Percentiles rank a stretch among this genome's conserved stretches.
phyloP scores from a whole-genome alignment of 106 monocot species.

The Dendrobium huoshanense region DNA sequence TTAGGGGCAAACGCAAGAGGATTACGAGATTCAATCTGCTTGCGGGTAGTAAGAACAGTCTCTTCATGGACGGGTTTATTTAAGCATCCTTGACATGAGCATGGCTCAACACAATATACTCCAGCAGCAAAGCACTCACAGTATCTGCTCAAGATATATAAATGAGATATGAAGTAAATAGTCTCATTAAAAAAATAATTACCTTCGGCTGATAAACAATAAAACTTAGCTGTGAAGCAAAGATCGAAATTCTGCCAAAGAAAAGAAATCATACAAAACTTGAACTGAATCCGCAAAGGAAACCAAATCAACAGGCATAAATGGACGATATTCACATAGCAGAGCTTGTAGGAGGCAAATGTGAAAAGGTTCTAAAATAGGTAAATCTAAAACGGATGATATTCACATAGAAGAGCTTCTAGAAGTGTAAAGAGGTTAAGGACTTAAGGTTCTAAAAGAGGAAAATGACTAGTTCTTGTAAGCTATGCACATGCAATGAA shows the following conservation, averaged over 20 bases:
- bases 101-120: constrained; percentile 84
- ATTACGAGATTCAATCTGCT: constrained; percentile 95
- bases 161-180: background rate
- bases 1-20: constrained; percentile 99
- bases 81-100: constrained; percentile 86
- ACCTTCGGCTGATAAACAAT: background rate
- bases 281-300: background rate
- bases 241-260: background rate
- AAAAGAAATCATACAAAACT: background rate
- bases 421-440: background rate
- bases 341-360: background rate
- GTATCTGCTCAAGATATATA: constrained; percentile 42
- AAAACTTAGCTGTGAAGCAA: background rate
- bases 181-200: background rate
- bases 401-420: background rate
- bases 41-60: constrained; percentile 80
- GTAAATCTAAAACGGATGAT: background rate
- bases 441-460: background rate
- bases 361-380: background rate
- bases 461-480: background rate
- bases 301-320: background rate
- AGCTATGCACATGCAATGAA: background rate
- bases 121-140: constrained; percentile 99
- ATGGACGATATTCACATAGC: background rate
- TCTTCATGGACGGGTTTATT: constrained; percentile 93